Base-by-base conservation (phyloP, 495 filamentous ascomycete genomes). In the Penicillium robsamsonii region DNA sequence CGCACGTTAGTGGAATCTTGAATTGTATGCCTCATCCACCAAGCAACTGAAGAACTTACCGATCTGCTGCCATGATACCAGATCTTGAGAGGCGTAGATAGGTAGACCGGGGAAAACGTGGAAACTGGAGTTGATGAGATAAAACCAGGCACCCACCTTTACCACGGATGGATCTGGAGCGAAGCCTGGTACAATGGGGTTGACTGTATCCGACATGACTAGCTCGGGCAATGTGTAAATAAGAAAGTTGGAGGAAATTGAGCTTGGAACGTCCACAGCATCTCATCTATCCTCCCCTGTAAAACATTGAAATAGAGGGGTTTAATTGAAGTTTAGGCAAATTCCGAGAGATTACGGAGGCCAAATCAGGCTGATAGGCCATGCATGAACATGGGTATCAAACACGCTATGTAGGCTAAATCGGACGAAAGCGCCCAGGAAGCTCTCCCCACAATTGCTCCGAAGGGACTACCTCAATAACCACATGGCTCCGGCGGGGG, bases 61-160 rank as follows among this genome's bases (percentile, higher is more conserved):
- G 12, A 44, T 44, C 20, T 44, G 42, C 46, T 46, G 45, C 38
- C 70, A 70, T 27, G 53, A 38, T 1, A 48, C 44, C 8, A 72
- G 50, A 50, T 72, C 57, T 24, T 58, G 60, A n/a, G 58, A 63
- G 5, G 63, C 55, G 49, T 70, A 70, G 30, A 72, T 63, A 10
- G 68, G 67, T 1, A 70, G 38, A 7, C 70, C 70, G 0, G 70
- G 68, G 35, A 70, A 72, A 15, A 64, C 40, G 43, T 69, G 67
- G 27, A 70, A 70, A n/a, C 56, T 64, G 9, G 70, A 70, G 18
- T 61, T 69, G 35, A 66, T 64, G n/a, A 68, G 57, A 56, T 69
- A 72, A 35, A 61, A 69, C 2, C 57, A 66, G 33, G 57, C 57
- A 20, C 42, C 56, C n/a, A 61, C 53, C 20, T 30, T 38, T 25